Conservation (phyloP, 129 eudicot species). For the Arctium lappa region DNA sequence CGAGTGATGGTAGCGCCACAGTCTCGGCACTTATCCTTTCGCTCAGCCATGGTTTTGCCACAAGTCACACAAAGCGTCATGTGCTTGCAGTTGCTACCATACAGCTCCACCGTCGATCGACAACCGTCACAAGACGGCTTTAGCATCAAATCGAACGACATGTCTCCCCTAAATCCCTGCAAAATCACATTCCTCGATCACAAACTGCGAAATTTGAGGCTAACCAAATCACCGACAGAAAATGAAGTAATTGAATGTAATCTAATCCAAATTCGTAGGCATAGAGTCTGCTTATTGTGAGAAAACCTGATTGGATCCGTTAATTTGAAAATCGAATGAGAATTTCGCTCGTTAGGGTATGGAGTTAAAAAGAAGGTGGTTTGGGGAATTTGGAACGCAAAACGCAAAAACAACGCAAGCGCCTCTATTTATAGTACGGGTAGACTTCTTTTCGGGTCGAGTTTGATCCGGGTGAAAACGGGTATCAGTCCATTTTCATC, state of each 20-base stretch:
- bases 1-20: slow-evolving; percentile 79
- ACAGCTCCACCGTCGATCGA: slow-evolving; percentile 64
- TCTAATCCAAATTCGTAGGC: neutral
- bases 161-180: slow-evolving; percentile 7
- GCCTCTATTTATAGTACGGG: neutral
- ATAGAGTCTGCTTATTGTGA: neutral
- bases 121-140: slow-evolving; percentile 76
- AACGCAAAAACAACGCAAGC: neutral
- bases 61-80: slow-evolving; percentile 80
- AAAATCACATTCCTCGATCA: slow-evolving; percentile 11
- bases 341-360: neutral
- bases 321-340: neutral
- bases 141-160: slow-evolving; percentile 76
- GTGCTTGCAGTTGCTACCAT: slow-evolving; percentile 97
- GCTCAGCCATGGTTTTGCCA: slow-evolving; percentile 87
- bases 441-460: neutral
- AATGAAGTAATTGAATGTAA: neutral
- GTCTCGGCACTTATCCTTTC: slow-evolving; percentile 64
- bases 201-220: neutral
- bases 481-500: neutral
- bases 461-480: neutral
- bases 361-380: neutral
- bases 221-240: neutral
- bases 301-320: neutral
- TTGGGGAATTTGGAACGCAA: neutral